Conservation (phyloP, 495 filamentous ascomycete genomes). For the Penicillium chermesinum region DNA sequence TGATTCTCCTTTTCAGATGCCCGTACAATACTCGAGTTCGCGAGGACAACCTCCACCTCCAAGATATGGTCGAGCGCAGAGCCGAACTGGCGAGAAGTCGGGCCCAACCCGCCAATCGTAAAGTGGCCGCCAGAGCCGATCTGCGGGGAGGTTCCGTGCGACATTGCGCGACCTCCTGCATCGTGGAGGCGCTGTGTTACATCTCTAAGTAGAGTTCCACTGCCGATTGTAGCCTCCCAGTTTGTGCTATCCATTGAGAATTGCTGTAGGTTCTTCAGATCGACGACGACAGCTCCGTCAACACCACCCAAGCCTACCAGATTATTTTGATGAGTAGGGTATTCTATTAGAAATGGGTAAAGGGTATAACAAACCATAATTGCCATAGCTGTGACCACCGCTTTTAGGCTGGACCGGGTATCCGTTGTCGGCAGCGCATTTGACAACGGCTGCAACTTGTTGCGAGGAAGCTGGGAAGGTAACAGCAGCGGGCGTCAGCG, state of each 20-base stretch:
- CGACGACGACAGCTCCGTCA: conserved; percentile 35
- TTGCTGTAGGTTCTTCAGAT: conserved; percentile 41
- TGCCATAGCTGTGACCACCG: conserved; percentile 67
- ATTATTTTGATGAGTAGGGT: background rate
- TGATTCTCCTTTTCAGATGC: conserved; percentile 33
- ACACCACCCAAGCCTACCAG: conserved; percentile 39
- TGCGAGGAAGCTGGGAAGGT: conserved; percentile 50
- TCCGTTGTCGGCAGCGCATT: conserved; percentile 49
- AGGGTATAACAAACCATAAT: conserved; percentile 27
- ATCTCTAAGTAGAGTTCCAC: conserved; percentile 58
- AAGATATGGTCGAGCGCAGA: conserved; percentile 59
- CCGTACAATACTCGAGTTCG: conserved; percentile 47
- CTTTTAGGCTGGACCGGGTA: conserved; percentile 62
- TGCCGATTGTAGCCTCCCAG: conserved; percentile 58
- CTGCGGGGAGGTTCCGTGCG: conserved; percentile 62
- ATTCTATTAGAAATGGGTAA: background rate
- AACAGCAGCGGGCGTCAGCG: conserved; percentile 55
- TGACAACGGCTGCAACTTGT: conserved; percentile 53
- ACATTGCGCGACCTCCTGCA: conserved; percentile 57
- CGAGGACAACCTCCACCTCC: conserved; percentile 58
- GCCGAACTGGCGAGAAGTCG: conserved; percentile 58
- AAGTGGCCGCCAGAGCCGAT: conserved; percentile 71
- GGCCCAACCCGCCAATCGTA: conserved; percentile 65
- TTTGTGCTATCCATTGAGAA: conserved; percentile 50
- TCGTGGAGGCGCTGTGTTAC: conserved; percentile 54